A percentile compares a stretch with the other conserved stretches of the same genome.
Conservation (phyloP, 345 rosid genomes). For the Euclidium syriacum region DNA sequence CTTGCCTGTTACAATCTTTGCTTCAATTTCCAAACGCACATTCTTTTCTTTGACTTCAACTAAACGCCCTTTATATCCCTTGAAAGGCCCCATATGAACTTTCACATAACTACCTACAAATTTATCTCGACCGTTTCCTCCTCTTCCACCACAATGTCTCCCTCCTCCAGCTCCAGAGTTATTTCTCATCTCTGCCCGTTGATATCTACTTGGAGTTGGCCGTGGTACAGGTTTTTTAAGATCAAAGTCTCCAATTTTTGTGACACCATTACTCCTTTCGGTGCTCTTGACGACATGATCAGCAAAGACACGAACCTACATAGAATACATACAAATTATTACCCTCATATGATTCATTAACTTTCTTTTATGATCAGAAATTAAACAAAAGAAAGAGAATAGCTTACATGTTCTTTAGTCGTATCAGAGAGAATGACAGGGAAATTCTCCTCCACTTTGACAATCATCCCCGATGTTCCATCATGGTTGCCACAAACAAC, state of each 20-base stretch:
- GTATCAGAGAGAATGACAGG: slow-evolving; percentile 75
- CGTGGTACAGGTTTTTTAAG: no score
- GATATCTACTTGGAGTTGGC: slow-evolving; percentile 71
- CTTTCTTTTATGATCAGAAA: neutral
- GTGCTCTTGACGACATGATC: slow-evolving; percentile 88
- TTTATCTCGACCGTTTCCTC: slow-evolving; percentile 49
- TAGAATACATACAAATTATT: slow-evolving; percentile 31
- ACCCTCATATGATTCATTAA: neutral
- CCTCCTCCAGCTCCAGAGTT: slow-evolving; percentile 49
- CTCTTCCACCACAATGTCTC: slow-evolving; percentile 69
- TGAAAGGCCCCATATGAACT: slow-evolving; percentile 65
- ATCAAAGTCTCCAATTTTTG: slow-evolving; percentile 80
- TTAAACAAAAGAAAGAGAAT: slow-evolving; percentile 9
- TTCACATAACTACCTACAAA: slow-evolving; percentile 61
- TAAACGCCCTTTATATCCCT: slow-evolving; percentile 78
- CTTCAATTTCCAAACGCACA: slow-evolving; percentile 77
- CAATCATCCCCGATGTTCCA: slow-evolving; percentile 90
- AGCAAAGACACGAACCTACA: slow-evolving; percentile 70
- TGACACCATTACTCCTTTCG: slow-evolving; percentile 73
- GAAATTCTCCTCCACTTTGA: slow-evolving; percentile 82
- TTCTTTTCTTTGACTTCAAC: slow-evolving; percentile 59
- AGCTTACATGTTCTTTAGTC: slow-evolving; percentile 80
- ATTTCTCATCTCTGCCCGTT: slow-evolving; percentile 55
- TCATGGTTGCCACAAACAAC: slow-evolving; percentile 76
- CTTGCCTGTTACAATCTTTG: slow-evolving; percentile 86